Conservation (phyloP, 192 early-diverging fungal species). For the Backusella circina region DNA sequence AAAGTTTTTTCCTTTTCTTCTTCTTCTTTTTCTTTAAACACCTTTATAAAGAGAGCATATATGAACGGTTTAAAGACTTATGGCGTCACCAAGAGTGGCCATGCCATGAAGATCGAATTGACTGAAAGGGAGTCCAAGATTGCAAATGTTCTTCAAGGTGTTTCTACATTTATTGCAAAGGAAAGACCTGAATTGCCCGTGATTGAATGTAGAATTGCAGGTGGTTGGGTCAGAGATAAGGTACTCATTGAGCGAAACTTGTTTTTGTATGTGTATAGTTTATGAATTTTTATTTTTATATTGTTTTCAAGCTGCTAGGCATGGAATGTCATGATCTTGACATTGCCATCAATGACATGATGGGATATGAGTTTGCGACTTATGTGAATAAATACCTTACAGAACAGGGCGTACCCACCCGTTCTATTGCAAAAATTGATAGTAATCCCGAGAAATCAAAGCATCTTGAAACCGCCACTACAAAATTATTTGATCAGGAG, state of each 20-base stretch:
- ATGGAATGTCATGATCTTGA: slow-evolving; percentile 88
- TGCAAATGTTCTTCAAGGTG: slow-evolving; percentile 61
- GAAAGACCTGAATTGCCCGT: slow-evolving; percentile 42
- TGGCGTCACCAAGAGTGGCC: slow-evolving; percentile 20
- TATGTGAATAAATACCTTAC: slow-evolving; percentile 64
- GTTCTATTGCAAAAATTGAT: slow-evolving; percentile 78
- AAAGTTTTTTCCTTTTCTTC: neutral
- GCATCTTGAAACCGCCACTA: slow-evolving; percentile 97
- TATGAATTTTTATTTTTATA: neutral
- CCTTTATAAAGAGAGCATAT: neutral
- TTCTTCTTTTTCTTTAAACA: neutral
- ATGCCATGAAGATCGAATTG: slow-evolving; percentile 42
- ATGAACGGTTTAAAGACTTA: slow-evolving; percentile 6
- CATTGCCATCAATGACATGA: slow-evolving; percentile 91
- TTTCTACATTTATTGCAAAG: slow-evolving; percentile 52
- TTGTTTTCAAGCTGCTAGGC: slow-evolving; percentile 66
- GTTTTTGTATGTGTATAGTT: neutral
- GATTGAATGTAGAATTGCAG: slow-evolving; percentile 83
- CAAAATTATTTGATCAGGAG: slow-evolving; percentile 67
- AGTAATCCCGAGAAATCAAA: slow-evolving; percentile 94
- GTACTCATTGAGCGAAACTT: slow-evolving; percentile 28
- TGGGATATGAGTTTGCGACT: slow-evolving; percentile 86
- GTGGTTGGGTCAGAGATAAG: slow-evolving; percentile 99
- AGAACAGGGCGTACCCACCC: slow-evolving; percentile 33
- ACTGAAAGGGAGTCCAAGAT: slow-evolving; percentile 62